phyloP scores from a whole-genome alignment of 2,329 filamentous ascomycete genomes.

The Trichoderma atrobrunneum region DNA sequence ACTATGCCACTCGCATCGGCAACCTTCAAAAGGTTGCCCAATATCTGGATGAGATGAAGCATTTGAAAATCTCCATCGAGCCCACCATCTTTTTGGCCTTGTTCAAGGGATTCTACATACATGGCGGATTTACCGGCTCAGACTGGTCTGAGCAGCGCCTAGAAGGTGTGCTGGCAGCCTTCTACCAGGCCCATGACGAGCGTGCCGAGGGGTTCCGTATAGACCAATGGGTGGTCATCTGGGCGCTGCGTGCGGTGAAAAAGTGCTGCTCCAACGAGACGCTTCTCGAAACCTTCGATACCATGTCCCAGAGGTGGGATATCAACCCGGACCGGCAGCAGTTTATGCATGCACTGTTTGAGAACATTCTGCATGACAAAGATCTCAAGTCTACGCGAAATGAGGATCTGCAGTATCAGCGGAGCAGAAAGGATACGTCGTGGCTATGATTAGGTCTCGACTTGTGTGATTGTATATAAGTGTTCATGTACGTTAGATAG shows the following conservation, averaged over 20 bases:
- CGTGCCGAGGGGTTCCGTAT: slow-evolving; percentile 48
- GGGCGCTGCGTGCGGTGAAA: slow-evolving; percentile 61
- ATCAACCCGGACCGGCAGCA: slow-evolving; percentile 39
- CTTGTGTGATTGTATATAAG: background rate
- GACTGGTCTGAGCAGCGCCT: slow-evolving; percentile 73
- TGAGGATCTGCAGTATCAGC: slow-evolving; percentile 28
- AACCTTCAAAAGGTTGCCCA: slow-evolving; percentile 68
- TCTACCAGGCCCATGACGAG: slow-evolving; percentile 54
- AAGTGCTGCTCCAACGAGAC: slow-evolving; percentile 53
- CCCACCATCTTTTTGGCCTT: slow-evolving; percentile 76
- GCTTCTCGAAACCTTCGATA: slow-evolving; percentile 54
- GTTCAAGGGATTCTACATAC: slow-evolving; percentile 74
- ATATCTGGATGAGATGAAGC: slow-evolving; percentile 77
- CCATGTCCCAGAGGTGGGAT: slow-evolving; percentile 48
- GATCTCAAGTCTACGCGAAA: slow-evolving; percentile 31
- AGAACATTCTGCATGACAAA: slow-evolving; percentile 39
- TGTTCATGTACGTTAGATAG: slow-evolving; percentile 4
- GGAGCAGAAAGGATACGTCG: slow-evolving; percentile 30
- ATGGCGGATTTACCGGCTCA: slow-evolving; percentile 63
- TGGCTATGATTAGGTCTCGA: slow-evolving; percentile 28
- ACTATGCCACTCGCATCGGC: slow-evolving; percentile 67
- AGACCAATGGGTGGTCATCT: slow-evolving; percentile 59
- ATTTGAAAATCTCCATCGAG: slow-evolving; percentile 64
- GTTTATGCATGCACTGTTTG: slow-evolving; percentile 48
- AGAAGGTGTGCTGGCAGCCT: slow-evolving; percentile 63